Conservation (phyloP, 176 grass and related monocot species). For the Rhipidocladum racemiflorum region DNA sequence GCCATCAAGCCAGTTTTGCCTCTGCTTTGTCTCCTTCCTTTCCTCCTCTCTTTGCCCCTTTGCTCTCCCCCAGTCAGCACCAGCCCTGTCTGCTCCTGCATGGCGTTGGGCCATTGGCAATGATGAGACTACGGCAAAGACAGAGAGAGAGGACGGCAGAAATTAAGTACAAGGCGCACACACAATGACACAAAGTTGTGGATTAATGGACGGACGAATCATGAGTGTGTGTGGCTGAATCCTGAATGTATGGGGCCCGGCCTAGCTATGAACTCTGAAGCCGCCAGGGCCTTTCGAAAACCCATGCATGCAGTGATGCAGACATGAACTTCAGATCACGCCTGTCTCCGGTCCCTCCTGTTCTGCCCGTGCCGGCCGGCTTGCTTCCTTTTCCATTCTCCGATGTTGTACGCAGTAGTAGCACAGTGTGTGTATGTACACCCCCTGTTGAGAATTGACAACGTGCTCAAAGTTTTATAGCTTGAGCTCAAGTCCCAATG, state of each 20-base stretch:
- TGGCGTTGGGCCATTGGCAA: neutral
- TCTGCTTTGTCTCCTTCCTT: conserved; percentile 20
- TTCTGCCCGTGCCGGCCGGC: neutral
- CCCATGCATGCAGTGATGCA: conserved; percentile 10
- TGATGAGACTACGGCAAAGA: neutral
- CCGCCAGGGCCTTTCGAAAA: conserved; percentile 48
- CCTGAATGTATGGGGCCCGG: neutral
- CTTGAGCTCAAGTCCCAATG: conserved; percentile 23
- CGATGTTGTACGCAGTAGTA: neutral
- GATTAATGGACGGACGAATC: conserved; percentile 23
- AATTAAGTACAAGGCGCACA: conserved; percentile 8
- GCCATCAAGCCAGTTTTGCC: neutral
- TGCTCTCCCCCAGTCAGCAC: neutral
- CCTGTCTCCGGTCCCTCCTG: conserved; percentile 26
- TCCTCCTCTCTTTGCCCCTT: neutral
- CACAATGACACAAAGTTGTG: neutral
- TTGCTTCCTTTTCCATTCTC: neutral
- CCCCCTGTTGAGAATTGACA: neutral
- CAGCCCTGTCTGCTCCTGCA: neutral
- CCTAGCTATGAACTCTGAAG: conserved; percentile 24
- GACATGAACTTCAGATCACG: conserved; percentile 39
- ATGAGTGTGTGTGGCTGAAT: conserved; percentile 19
- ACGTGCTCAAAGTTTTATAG: neutral
- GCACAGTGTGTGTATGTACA: neutral
- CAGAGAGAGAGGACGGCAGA: neutral